A percentile compares a stretch with the other conserved stretches of the same genome.
phyloP scores from a whole-genome alignment of 2,329 filamentous ascomycete species.

The Claviceps monticola region DNA sequence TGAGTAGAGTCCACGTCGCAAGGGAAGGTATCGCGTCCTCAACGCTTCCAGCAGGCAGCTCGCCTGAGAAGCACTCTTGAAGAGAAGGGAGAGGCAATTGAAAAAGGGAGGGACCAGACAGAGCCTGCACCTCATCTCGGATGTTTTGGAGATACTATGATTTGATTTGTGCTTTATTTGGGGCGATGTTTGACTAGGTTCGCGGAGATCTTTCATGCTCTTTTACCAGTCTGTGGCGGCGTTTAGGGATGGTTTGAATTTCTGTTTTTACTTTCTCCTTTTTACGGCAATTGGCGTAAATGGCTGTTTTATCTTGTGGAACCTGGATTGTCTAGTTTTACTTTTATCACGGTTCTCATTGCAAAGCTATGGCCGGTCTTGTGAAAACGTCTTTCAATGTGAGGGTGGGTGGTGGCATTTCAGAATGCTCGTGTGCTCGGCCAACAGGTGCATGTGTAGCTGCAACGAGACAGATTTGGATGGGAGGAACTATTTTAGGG shows the following conservation, averaged over 20 bases:
- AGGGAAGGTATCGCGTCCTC: background rate
- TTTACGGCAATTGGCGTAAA: constrained; percentile 17
- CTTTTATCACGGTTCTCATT: background rate
- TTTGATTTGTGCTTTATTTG: constrained; percentile 17
- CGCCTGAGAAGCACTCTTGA: too few species aligned
- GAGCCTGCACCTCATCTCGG: constrained; percentile 7
- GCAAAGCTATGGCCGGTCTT: too few species aligned
- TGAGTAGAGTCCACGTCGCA: constrained; percentile 4
- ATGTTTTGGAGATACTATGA: constrained; percentile 11
- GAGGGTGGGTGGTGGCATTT: too few species aligned
- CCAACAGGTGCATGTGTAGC: too few species aligned
- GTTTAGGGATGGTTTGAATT: constrained; percentile 18
- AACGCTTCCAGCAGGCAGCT: background rate
- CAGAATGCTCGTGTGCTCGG: too few species aligned
- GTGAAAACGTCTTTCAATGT: too few species aligned
- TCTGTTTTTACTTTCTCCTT: background rate
- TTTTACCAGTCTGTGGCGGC: constrained; percentile 17
- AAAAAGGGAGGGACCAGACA: constrained; percentile 3
- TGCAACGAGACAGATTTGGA: too few species aligned
- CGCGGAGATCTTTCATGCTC: constrained; percentile 6
- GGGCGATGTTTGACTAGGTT: background rate
- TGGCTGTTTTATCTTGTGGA: constrained; percentile 10
- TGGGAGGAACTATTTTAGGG: too few species aligned
- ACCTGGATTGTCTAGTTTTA: background rate
- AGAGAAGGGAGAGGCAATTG: too few species aligned